Evolutionary conservation across 495 filamentous ascomycete genomes (phyloP).

Genomic region (Cercophora newfieldiana): DNA sequence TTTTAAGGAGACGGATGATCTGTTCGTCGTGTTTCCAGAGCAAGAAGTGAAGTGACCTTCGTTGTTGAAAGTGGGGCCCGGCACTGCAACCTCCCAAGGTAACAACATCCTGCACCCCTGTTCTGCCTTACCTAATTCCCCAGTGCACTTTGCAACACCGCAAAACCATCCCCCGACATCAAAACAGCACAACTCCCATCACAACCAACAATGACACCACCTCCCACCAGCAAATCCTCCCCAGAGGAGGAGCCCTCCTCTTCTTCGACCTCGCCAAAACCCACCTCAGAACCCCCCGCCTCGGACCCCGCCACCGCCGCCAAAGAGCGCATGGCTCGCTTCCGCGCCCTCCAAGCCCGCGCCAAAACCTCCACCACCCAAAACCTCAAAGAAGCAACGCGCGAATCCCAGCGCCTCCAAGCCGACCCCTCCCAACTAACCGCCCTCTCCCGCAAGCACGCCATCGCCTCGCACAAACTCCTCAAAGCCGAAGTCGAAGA

Average conservation of each 20-base stretch:
- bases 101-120: too few relatives aligned
- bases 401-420: slow-evolving; percentile 76
- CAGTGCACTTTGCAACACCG: not conserved
- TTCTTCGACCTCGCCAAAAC: slow-evolving; percentile 7
- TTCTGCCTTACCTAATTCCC: too few relatives aligned
- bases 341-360: slow-evolving; percentile 83
- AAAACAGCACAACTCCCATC: slow-evolving; percentile 11
- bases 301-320: slow-evolving; percentile 45
- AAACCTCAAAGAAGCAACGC: slow-evolving; percentile 80
- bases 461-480: slow-evolving; percentile 86
- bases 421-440: slow-evolving; percentile 73
- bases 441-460: slow-evolving; percentile 73
- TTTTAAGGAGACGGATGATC: too few relatives aligned
- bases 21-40: too few relatives aligned
- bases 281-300: slow-evolving; percentile 7
- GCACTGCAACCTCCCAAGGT: too few relatives aligned
- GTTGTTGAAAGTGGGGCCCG: too few relatives aligned
- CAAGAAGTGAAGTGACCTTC: too few relatives aligned
- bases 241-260: not conserved
- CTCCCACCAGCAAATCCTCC: not conserved
- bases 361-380: slow-evolving; percentile 75
- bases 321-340: slow-evolving; percentile 63
- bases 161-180: slow-evolving; percentile 7
- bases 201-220: slow-evolving; percentile 5
- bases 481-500: slow-evolving; percentile 87